Percentiles rank a stretch among this genome's conserved stretches.
Evolutionary conservation across 495 filamentous ascomycete species (phyloP).

Genomic region (Penicillium canariense): DNA sequence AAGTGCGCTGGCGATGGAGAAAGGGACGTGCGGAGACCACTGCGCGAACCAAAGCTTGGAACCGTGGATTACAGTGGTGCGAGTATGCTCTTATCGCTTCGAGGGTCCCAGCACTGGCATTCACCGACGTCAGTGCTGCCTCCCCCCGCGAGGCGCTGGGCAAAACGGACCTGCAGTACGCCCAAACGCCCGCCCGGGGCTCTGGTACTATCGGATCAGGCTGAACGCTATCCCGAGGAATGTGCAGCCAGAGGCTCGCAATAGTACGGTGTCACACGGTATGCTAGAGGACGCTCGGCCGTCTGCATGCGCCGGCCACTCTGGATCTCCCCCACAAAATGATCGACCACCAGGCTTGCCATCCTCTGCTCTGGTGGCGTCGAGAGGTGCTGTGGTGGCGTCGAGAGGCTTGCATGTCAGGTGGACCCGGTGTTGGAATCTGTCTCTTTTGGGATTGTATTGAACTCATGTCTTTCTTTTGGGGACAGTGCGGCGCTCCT

Average conservation of each 20-base stretch:
- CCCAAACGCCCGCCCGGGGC: neutral
- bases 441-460: neutral
- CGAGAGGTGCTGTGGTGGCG: slow-evolving; percentile 11
- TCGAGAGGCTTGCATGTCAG: slow-evolving; percentile 18
- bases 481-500: neutral
- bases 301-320: slow-evolving; percentile 5
- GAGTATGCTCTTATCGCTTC: neutral
- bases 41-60: neutral
- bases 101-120: slow-evolving; percentile 2
- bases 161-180: slow-evolving; percentile 6
- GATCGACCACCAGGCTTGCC: slow-evolving; percentile 4
- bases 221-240: slow-evolving; percentile 12
- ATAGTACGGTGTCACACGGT: slow-evolving; percentile 5
- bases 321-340: slow-evolving; percentile 19
- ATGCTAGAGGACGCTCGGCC: slow-evolving; percentile 5
- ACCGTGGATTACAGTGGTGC: neutral
- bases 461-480: neutral
- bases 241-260: slow-evolving; percentile 4
- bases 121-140: neutral
- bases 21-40: neutral
- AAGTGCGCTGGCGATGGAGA: neutral
- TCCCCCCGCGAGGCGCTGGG: neutral
- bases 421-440: neutral
- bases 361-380: slow-evolving; percentile 3
- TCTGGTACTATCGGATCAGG: slow-evolving; percentile 4